A percentile compares a stretch with the other conserved stretches of the same genome.
phyloP scores from a whole-genome alignment of 345 rosid species.

The Camelina hispida region DNA sequence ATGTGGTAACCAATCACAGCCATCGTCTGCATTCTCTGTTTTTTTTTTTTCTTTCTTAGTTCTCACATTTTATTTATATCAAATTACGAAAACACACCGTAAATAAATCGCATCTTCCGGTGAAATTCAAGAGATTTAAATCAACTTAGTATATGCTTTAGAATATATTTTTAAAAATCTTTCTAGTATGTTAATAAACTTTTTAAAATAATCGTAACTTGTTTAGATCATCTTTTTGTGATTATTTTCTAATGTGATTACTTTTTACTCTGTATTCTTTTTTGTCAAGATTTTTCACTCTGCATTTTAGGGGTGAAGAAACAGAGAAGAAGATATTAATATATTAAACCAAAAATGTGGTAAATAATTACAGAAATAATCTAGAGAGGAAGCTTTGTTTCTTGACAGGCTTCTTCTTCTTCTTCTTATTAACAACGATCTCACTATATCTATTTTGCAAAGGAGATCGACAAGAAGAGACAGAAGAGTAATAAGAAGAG shows the following conservation, averaged over 20 bases:
- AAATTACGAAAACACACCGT: neutral
- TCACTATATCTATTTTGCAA: conserved; percentile 43
- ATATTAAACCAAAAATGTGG: conserved; percentile 4
- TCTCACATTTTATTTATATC: neutral
- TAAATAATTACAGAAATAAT: conserved; percentile 37
- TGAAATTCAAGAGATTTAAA: neutral
- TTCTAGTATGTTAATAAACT: neutral
- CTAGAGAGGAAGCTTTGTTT: conserved; percentile 42
- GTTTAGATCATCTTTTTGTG: neutral
- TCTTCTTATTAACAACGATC: conserved; percentile 40
- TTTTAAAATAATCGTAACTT: neutral
- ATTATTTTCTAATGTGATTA: neutral
- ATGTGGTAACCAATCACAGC: conserved; percentile 37
- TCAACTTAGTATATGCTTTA: neutral
- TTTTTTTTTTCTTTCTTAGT: neutral
- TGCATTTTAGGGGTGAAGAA: neutral
- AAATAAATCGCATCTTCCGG: neutral
- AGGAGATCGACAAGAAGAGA: conserved; percentile 47
- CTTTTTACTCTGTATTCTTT: neutral
- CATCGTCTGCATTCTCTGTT: conserved; percentile 3
- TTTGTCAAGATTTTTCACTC: neutral
- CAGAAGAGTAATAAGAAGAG: conserved; percentile 41
- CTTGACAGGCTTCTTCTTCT: conserved; percentile 40
- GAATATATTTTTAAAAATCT: neutral
- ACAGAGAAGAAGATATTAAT: neutral